A percentile compares a stretch with the other conserved stretches of the same genome.
These are phyloP conservation scores for Rutstroemia sp. DNA, from an alignment of 2,329 filamentous ascomycete species.

Conservation along the genomic window DNA sequence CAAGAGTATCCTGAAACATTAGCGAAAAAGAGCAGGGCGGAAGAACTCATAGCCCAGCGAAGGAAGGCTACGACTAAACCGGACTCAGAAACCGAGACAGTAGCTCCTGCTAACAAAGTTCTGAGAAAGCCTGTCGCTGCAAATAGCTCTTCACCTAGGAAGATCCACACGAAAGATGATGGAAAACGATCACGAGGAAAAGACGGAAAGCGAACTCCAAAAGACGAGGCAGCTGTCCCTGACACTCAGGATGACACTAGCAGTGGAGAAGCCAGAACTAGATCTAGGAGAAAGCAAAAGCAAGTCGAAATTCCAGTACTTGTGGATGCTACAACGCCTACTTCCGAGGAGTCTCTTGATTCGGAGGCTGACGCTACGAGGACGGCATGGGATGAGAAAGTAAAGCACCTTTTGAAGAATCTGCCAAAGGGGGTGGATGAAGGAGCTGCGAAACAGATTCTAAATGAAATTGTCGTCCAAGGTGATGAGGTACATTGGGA, in stretches of 20 bases:
- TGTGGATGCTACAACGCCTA: constrained; percentile 35
- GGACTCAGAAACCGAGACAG: constrained; percentile 5
- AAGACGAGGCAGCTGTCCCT: constrained; percentile 25
- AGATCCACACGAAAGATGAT: constrained; percentile 21
- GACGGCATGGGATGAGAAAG: constrained; percentile 52
- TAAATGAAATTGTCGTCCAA: constrained; percentile 91
- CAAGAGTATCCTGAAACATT: constrained; percentile 30
- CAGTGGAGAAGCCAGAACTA: constrained; percentile 19
- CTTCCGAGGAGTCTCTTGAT: constrained; percentile 39
- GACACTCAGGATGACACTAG: constrained; percentile 28
- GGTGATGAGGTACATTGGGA: constrained; percentile 94
- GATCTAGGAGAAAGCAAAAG: constrained; percentile 27
- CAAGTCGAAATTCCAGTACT: constrained; percentile 29
- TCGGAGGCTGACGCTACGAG: constrained; percentile 36
- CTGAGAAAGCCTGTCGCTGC: constrained; percentile 29
- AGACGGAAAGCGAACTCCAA: constrained; percentile 14
- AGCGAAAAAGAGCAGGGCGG: constrained; percentile 21
- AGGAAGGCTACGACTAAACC: constrained; percentile 18
- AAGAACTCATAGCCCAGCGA: constrained; percentile 26
- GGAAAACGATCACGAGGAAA: constrained; percentile 17
- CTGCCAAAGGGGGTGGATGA: constrained; percentile 78
- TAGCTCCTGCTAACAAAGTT: constrained; percentile 12
- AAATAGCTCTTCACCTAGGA: constrained; percentile 29
- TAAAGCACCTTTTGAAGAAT: constrained; percentile 62
- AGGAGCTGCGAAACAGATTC: constrained; percentile 77